These are phyloP conservation scores for Leccinum barrowsii DNA, from an alignment of 768 basidiomycete species.

Conservation along the genomic window DNA sequence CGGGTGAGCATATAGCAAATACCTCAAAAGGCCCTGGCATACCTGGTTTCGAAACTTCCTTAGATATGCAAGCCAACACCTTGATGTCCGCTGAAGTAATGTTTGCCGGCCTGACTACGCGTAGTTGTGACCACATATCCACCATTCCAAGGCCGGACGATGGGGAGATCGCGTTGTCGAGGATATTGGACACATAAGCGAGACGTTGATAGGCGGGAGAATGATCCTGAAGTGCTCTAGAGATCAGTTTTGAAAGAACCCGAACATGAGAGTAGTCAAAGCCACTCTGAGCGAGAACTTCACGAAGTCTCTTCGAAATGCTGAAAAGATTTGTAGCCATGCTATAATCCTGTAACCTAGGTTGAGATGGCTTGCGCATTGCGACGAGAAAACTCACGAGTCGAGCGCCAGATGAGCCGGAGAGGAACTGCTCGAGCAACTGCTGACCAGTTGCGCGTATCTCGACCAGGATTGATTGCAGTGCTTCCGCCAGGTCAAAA, in stretches of 20 bases:
- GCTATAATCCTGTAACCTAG: constrained; percentile 29
- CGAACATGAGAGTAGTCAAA: constrained; percentile 69
- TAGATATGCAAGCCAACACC: constrained; percentile 8
- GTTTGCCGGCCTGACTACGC: constrained; percentile 12
- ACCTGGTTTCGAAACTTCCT: constrained; percentile 9
- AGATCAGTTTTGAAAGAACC: constrained; percentile 54
- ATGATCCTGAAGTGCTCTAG: constrained; percentile 36
- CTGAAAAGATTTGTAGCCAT: constrained; percentile 37
- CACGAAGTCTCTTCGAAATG: constrained; percentile 42
- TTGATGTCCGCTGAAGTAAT: constrained; percentile 19
- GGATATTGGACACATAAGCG: constrained; percentile 28
- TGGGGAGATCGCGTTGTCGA: constrained; percentile 51
- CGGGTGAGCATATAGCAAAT: not conserved
- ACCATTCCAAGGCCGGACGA: constrained; percentile 71
- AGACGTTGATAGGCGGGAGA: constrained; percentile 35
- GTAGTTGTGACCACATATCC: constrained; percentile 64
- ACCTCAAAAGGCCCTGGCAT: not conserved
- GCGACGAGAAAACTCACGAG: constrained; percentile 24
- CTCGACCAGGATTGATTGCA: constrained; percentile 25
- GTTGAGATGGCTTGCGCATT: not conserved
- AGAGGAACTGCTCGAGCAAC: constrained; percentile 20
- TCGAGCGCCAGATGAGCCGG: not conserved
- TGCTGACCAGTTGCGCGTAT: constrained; percentile 12
- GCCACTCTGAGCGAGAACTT: constrained; percentile 32
- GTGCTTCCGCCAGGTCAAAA: constrained; percentile 12